Conservation (phyloP, 495 filamentous ascomycete genomes). For the Aspergillus conjunctus region DNA sequence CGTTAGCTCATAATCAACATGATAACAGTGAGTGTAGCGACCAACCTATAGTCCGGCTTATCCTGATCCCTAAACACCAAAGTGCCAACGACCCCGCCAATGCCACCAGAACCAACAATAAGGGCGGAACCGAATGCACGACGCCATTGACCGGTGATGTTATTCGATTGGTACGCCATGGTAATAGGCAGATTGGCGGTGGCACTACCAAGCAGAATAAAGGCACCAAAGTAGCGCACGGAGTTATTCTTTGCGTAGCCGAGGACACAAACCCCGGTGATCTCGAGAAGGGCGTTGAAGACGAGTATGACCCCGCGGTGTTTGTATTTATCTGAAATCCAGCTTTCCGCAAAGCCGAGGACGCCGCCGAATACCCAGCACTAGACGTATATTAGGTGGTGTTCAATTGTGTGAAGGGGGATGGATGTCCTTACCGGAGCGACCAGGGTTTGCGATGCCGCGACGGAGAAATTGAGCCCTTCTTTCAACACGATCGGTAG, state of each 20-base stretch:
- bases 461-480: not conserved
- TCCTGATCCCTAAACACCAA: conserved; percentile 56
- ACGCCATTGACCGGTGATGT: conserved; percentile 62
- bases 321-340: conserved; percentile 17
- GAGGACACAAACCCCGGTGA: conserved; percentile 8
- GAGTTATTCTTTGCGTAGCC: conserved; percentile 16
- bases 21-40: not conserved
- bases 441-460: not conserved
- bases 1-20: not conserved
- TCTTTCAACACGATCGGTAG: not conserved
- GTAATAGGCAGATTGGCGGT: conserved; percentile 56
- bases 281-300: conserved; percentile 15
- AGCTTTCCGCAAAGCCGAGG: conserved; percentile 14
- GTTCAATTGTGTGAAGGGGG: not conserved
- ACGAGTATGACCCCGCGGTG: conserved; percentile 4
- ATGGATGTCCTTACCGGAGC: conserved; percentile 2
- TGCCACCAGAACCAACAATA: conserved; percentile 48
- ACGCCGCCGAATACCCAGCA: conserved; percentile 15
- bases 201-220: conserved; percentile 52
- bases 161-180: conserved; percentile 61
- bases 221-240: conserved; percentile 62
- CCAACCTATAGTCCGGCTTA: conserved; percentile 29
- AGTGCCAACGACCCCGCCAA: conserved; percentile 56
- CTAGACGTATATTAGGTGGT: not conserved
- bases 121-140: conserved; percentile 55